Evolutionary conservation across 352 stramenopile species (phyloP).

Genomic region (Pythium aphanidermatum): DNA sequence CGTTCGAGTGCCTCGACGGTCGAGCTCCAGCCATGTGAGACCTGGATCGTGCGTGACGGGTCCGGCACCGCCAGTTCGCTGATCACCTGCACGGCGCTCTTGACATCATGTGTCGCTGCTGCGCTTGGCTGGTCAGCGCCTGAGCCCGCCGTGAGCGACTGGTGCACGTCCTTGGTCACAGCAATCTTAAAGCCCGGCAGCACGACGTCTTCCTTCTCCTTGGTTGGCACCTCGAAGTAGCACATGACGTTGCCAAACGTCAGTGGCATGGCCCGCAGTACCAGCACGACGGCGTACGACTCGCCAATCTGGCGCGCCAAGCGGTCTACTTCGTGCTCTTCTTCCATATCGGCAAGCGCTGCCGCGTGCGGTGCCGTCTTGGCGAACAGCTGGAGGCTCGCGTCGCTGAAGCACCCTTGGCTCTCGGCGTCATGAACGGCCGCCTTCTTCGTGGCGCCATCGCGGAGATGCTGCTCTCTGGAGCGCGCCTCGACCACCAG

Average conservation of each 20-base stretch:
- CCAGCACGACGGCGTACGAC: conserved; percentile 61
- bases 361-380: conserved; percentile 26
- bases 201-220: conserved; percentile 29
- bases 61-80: conserved; percentile 51
- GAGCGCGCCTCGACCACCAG: conserved; percentile 41
- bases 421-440: conserved; percentile 28
- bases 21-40: conserved; percentile 51
- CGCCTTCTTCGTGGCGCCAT: conserved; percentile 15
- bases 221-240: conserved; percentile 55
- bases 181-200: conserved; percentile 83
- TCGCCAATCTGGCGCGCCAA: conserved; percentile 54
- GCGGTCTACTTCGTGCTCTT: conserved; percentile 66
- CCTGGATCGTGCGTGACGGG: conserved; percentile 51
- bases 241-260: conserved; percentile 67
- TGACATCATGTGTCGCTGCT: conserved; percentile 14
- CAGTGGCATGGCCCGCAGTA: conserved; percentile 60
- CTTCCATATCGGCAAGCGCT: conserved; percentile 34
- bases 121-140: too few species aligned
- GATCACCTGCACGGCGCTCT: conserved; percentile 39
- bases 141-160: not conserved
- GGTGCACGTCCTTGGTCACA: conserved; percentile 34
- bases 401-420: conserved; percentile 49
- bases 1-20: conserved; percentile 38
- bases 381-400: conserved; percentile 36
- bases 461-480: conserved; percentile 16